Base-by-base conservation (phyloP, 2,329 filamentous ascomycete species). In the Diaporthe vaccinii region DNA sequence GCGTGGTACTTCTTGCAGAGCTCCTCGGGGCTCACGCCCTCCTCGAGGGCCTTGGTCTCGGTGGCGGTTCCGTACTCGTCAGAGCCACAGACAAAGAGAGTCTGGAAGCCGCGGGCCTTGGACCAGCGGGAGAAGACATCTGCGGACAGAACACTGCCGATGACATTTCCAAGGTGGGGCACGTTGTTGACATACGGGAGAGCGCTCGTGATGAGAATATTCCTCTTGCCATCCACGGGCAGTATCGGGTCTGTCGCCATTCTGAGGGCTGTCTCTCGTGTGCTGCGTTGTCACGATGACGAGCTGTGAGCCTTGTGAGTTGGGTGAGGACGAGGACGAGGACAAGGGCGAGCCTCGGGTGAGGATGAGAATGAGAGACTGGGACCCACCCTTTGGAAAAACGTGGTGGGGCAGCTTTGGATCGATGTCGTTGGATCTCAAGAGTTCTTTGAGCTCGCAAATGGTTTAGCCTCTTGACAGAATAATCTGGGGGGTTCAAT, bases 41-140 rank as follows among this genome's bases (percentile, higher is more conserved):
- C 95, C 83, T 98, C 95, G 55, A 98, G 91, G 6, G 96, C 96
- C 87, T 98, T 98, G 36, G 96, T 98, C 85, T 98, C 96, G 44
- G 96, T 98, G 31, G 96, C 96, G 17, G 96, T 98, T 75, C 96
- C 96, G 84, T 98, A 98, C 85, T 98, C 95, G 86, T 98, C 96
- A n/a, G 85, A 86, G 74, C 95, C 95, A 84, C 96, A 98, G 79
- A 98, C 89, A 84, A 92, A 98, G 69, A 98, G 89, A 1, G 95
- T 97, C 78, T 92, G 94, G 81, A 93, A 90, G 74, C 93, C 94
- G 80, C 95, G 91, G 58, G 94, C 92, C 84, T 95, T 95, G 86
- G 93, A 94, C 85, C 93, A 98, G 79, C 92, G 92, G 57, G 93
- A 89, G 83, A 93, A 98, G 78, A 97, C 94, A 82, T 98, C 96